phyloP scores from a whole-genome alignment of 768 basidiomycete species.

The Mycena albidolilacea region DNA sequence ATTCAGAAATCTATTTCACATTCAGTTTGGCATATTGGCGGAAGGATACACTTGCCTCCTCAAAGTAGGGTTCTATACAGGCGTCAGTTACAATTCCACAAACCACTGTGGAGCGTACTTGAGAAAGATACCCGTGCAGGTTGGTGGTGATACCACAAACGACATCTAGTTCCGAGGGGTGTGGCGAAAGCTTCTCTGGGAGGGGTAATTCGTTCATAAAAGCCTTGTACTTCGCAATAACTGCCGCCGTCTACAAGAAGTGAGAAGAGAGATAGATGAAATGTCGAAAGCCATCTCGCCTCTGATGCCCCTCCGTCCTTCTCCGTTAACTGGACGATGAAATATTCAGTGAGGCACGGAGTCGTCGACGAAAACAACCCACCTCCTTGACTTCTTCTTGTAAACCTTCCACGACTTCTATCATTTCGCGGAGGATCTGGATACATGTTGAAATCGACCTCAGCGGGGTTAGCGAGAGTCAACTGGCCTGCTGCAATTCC shows the following conservation, averaged over 20 bases:
- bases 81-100: neutral
- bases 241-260: neutral
- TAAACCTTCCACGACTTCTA: neutral
- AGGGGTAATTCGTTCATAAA: neutral
- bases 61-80: neutral
- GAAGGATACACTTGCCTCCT: neutral
- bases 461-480: no score
- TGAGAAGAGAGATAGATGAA: neutral
- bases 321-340: neutral
- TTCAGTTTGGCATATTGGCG: neutral
- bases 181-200: neutral
- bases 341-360: neutral
- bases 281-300: neutral
- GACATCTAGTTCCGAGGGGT: neutral
- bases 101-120: neutral
- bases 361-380: neutral
- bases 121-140: constrained; percentile 6
- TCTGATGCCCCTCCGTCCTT: neutral
- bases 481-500: constrained; percentile 16
- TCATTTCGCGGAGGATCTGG: constrained; percentile 22
- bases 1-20: constrained; percentile 9
- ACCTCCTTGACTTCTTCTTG: neutral
- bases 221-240: neutral
- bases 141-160: neutral
- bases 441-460: neutral